These are phyloP conservation scores for Raddia distichophylla DNA, from an alignment of 176 grass and related monocot genomes.

Conservation along the genomic window DNA sequence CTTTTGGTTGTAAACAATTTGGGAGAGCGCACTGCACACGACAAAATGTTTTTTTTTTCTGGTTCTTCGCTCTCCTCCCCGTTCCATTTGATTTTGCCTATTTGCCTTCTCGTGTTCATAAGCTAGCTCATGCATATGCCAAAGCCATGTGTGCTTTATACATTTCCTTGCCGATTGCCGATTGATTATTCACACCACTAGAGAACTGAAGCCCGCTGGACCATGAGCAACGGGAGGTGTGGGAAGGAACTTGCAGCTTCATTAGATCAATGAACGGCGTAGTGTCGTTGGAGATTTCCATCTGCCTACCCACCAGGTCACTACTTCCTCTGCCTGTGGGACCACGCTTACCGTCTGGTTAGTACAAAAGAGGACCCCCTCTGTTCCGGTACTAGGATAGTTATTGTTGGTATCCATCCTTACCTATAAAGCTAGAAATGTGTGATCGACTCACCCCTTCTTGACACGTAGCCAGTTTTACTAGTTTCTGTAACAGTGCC, in stretches of 20 bases:
- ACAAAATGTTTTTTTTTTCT: slow-evolving; percentile 14
- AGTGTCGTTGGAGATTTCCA: neutral
- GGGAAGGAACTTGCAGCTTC: neutral
- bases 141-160: neutral
- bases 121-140: neutral
- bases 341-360: neutral
- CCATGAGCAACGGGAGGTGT: neutral
- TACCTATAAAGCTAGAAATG: too few relatives aligned
- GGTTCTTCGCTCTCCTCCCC: neutral
- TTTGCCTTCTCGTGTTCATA: neutral
- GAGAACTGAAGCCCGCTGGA: too few relatives aligned
- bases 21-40: neutral
- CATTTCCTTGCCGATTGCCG: too few relatives aligned
- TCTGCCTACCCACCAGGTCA: too few relatives aligned
- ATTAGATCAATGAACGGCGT: neutral
- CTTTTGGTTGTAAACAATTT: slow-evolving; percentile 36
- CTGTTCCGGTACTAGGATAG: neutral
- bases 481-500: too few relatives aligned
- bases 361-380: neutral
- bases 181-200: too few relatives aligned
- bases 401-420: too few relatives aligned
- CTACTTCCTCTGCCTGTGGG: neutral
- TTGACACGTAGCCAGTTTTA: too few relatives aligned
- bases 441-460: too few relatives aligned
- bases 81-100: neutral